Evolutionary conservation across 306 rosid genomes (phyloP), one percentile per base, ranked within the genome.

Genomic region (Acmispon strigosus): DNA sequence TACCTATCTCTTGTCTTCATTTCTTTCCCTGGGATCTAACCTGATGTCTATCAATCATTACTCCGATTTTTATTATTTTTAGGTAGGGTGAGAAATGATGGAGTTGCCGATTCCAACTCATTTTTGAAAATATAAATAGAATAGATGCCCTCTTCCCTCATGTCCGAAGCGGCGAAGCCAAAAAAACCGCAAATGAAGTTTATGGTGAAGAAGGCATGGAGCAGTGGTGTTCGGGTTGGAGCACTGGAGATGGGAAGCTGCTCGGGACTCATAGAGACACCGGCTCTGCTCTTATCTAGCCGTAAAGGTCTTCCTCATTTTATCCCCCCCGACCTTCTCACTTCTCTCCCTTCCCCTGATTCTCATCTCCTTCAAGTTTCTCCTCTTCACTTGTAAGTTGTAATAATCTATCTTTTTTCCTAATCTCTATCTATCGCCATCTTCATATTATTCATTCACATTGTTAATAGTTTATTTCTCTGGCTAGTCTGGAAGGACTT

Each of bases 341-440:
- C 83, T 55, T 89, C 96, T 73, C 92, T 94, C n/a, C 98, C 98
- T 65, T 94, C 84, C 11, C 98, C 98, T 15, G 88, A 93, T 73
- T 88, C 89, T 67, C 82, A 84, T 69, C 89, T 90, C 72, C 88
- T 94, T 62, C 98, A 94, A 68, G 79, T 89, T 48, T 85, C 90
- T 43, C 91, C 97, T 1, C 83, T 90, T 45, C 97, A 94, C 78
- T 94, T 94, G 98, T 92, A 82, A 80, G 87, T 88, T 83, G 88
- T 86, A 75, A 49, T 27, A n/a, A 56, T 29, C 20, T 1, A 22
- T 22, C 3, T n/a, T n/a, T n/a, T n/a, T 22, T 13, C 43, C 1
- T 10, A 7, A 7, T 37, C 43, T 37, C 43, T 22, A 37, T 8
- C 8, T 10, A 7, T 37, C 10, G 0, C 10, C 9, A 6, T 37